A percentile compares a stretch with the other conserved stretches of the same genome.
Conservation (phyloP, 176 grass and related monocot genomes). For the Musa schizocarpa region DNA sequence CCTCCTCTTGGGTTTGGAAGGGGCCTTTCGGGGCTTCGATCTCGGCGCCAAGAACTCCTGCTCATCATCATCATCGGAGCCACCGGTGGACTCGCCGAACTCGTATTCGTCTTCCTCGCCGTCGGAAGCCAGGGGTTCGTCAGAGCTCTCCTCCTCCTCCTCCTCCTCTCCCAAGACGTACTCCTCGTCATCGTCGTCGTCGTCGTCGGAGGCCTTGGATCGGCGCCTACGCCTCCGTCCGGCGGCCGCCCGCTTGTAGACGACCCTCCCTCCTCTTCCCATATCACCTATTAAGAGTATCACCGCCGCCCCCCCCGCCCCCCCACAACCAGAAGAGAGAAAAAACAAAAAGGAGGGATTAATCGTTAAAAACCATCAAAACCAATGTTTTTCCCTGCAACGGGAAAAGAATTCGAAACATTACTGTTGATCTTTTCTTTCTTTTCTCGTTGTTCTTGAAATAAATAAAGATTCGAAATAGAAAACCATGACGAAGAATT, state of each 20-base stretch:
- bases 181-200: constrained; percentile 10
- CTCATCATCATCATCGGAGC: neutral
- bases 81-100: neutral
- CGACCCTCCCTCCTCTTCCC: constrained; percentile 36
- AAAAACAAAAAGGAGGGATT: neutral
- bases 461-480: too few relatives aligned
- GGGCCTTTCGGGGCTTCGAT: neutral
- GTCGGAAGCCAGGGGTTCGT: neutral
- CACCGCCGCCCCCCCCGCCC: neutral
- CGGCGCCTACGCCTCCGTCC: constrained; percentile 12
- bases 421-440: too few relatives aligned
- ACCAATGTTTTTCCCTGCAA: too few relatives aligned
- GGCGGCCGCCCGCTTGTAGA: constrained; percentile 19
- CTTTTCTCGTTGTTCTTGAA: too few relatives aligned
- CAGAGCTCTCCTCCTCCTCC: constrained; percentile 3
- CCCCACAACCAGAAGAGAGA: neutral
- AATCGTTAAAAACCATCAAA: too few relatives aligned
- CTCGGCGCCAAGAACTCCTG: neutral
- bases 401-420: too few relatives aligned
- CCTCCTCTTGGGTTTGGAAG: neutral
- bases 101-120: neutral
- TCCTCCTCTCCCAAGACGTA: constrained; percentile 15
- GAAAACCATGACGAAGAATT: too few relatives aligned
- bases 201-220: constrained; percentile 23
- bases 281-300: constrained; percentile 21